Conservation (phyloP, 2,329 filamentous ascomycete species). For the Escovopsis sp. region DNA sequence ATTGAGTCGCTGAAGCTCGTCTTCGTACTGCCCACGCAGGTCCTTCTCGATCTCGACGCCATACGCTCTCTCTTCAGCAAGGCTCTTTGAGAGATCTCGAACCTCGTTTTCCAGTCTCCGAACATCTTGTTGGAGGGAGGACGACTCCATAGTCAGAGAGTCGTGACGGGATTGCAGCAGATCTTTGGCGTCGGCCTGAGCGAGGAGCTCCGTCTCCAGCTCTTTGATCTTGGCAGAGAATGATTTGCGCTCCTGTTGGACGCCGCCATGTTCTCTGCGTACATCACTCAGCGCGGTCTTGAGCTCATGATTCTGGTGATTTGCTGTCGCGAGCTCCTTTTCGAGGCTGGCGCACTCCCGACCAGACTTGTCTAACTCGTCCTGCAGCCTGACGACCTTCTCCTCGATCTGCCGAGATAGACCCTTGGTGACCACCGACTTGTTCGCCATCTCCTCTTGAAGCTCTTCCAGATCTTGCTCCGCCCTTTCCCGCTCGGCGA, state of each 20-base stretch:
- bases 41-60: conserved; percentile 46
- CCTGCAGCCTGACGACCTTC: conserved; percentile 49
- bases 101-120: conserved; percentile 31
- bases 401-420: conserved; percentile 63
- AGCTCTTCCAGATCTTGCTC: conserved; percentile 49
- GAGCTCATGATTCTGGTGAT: conserved; percentile 31
- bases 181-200: conserved; percentile 50
- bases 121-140: conserved; percentile 51
- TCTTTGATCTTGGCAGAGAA: conserved; percentile 35
- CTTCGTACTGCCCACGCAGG: conserved; percentile 30
- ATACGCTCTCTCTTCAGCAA: conserved; percentile 41
- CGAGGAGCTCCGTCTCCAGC: conserved; percentile 43
- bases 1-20: conserved; percentile 35
- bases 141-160: conserved; percentile 49
- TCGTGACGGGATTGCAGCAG: conserved; percentile 56
- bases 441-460: conserved; percentile 65
- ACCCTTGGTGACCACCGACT: conserved; percentile 61
- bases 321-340: conserved; percentile 31
- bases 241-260: background rate
- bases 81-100: conserved; percentile 31
- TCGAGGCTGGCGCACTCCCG: conserved; percentile 37
- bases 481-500: conserved; percentile 39
- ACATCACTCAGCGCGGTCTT: conserved; percentile 29
- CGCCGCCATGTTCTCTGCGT: conserved; percentile 17
- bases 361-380: conserved; percentile 43